phyloP scores from a whole-genome alignment of 805 yeast species.

The Candida peoriensis region DNA sequence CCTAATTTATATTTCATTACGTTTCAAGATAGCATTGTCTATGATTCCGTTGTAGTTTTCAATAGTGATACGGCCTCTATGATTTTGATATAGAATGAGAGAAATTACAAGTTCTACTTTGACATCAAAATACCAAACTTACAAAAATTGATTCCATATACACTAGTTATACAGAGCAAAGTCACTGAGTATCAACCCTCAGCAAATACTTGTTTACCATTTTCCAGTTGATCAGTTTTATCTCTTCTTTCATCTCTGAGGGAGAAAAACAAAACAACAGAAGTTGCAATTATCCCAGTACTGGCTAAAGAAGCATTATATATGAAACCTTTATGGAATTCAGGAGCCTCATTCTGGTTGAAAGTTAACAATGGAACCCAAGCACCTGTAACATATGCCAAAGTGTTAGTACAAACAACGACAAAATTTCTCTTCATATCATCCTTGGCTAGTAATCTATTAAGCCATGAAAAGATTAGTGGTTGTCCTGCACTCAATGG shows the following conservation, averaged over 20 bases:
- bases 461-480: constrained; percentile 52
- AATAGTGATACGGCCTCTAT: too few relatives aligned
- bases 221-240: too few relatives aligned
- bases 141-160: too few relatives aligned
- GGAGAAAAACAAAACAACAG: constrained; percentile 19
- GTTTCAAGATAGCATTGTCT: too few relatives aligned
- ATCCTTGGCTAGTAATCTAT: constrained; percentile 34
- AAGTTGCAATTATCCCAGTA: constrained; percentile 29
- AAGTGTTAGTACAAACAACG: constrained; percentile 35
- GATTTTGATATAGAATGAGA: too few relatives aligned
- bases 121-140: too few relatives aligned
- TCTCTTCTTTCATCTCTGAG: constrained; percentile 19
- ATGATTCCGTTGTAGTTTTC: too few relatives aligned
- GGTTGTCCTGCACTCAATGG: constrained; percentile 53
- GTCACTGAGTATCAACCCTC: too few relatives aligned
- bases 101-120: too few relatives aligned
- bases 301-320: constrained; percentile 31
- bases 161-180: too few relatives aligned
- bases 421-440: constrained; percentile 30
- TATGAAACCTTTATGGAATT: constrained; percentile 32
- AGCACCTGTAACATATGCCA: constrained; percentile 37
- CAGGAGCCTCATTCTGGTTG: constrained; percentile 32
- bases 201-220: too few relatives aligned
- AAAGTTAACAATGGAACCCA: constrained; percentile 39
- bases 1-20: too few relatives aligned